A percentile compares a stretch with the other conserved stretches of the same genome.
phyloP scores from a whole-genome alignment of 768 basidiomycete genomes.

The Kwoniella europaea region DNA sequence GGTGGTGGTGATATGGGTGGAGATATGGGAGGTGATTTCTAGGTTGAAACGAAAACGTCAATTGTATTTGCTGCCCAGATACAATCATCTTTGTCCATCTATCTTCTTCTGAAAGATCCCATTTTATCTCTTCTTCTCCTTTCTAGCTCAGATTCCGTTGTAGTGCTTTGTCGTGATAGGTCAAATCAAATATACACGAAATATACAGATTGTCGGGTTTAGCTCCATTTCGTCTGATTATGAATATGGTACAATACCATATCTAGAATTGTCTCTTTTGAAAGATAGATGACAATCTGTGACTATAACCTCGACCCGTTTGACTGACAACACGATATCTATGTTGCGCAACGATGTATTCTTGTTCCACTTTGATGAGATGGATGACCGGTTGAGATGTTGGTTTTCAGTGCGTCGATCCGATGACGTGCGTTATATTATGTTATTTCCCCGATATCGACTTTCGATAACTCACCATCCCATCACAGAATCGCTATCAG shows the following conservation, averaged over 20 bases:
- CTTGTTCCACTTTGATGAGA: not conserved
- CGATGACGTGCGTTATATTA: not conserved
- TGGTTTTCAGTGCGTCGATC: not conserved
- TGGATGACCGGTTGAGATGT: not conserved
- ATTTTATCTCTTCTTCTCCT: not conserved
- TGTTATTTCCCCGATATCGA: not conserved
- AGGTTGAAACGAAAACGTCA: not conserved
- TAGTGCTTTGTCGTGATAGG: not conserved
- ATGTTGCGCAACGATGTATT: too few species aligned
- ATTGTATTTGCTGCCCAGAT: too few species aligned
- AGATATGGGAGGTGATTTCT: conserved; percentile 39
- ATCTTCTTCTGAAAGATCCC: not conserved
- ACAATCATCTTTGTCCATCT: too few species aligned
- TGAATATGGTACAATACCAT: not conserved
- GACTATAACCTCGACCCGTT: too few species aligned
- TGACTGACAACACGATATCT: too few species aligned
- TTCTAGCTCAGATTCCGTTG: not conserved
- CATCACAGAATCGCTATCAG: too few species aligned
- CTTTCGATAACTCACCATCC: too few species aligned
- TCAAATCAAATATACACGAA: not conserved
- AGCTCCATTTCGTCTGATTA: not conserved
- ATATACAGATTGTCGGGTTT: not conserved
- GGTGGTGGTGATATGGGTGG: conserved; percentile 34
- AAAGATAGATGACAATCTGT: too few species aligned
- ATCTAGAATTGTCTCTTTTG: too few species aligned